These are phyloP conservation scores for Eucalyptus microcorys DNA, from an alignment of 345 rosid genomes.

Conservation along the genomic window DNA sequence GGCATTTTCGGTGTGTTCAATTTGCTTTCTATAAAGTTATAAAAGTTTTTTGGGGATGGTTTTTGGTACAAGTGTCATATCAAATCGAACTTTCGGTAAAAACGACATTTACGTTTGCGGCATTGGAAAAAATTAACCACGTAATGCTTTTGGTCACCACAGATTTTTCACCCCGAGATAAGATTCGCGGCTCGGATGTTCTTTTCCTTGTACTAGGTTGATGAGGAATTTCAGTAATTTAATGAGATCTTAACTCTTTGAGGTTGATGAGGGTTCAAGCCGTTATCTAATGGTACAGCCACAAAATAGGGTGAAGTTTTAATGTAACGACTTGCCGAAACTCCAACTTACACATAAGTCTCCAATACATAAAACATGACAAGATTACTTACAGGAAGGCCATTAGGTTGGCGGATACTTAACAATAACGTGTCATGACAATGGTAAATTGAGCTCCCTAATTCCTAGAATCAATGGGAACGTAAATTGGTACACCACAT, in stretches of 20 bases:
- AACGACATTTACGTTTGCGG: neutral
- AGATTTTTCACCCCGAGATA: no score
- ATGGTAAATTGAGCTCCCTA: neutral
- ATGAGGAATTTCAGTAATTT: neutral
- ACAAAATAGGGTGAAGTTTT: neutral
- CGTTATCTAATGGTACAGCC: neutral
- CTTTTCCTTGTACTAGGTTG: neutral
- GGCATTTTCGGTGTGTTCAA: neutral
- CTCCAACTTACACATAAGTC: neutral
- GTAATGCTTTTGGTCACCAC: neutral
- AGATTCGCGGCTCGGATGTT: no score
- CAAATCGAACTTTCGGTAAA: neutral
- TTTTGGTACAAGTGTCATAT: neutral
- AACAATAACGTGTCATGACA: neutral
- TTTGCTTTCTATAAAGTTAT: neutral
- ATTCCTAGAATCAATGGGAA: neutral
- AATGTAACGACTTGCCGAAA: neutral
- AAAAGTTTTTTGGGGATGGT: neutral
- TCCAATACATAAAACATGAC: neutral
- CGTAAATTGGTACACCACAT: fast-evolving
- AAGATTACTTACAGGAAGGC: neutral
- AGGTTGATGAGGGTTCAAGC: neutral
- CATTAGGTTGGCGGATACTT: neutral
- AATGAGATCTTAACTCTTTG: neutral
- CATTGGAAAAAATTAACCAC: neutral